Evolutionary conservation across 1,284 basidiomycete species (phyloP), one percentile per base, ranked within the genome.

Genomic region (Cryptococcus sp.): DNA sequence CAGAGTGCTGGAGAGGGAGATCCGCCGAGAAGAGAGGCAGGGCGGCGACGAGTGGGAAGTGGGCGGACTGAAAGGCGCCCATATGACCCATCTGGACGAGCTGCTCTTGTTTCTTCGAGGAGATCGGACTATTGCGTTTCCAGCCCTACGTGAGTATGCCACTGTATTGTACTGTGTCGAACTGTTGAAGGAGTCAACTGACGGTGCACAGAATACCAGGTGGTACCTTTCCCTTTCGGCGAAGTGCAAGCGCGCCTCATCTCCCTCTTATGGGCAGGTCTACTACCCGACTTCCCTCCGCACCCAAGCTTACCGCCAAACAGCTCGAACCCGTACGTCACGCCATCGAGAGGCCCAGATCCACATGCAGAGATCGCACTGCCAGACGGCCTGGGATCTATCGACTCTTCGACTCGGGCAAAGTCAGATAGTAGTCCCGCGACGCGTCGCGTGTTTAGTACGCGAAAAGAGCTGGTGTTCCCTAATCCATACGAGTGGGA

Each of bases 221-320:
- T 79, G 42, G 74, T 80, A 19, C 79, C 79, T 8, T 81, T 81
- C 66, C 79, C 79, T 0, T 68, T 81, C 6, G 75, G 77, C n/a
- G 78, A 81, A 62, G 68, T 74, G 1, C 77, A 80, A 64, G 69
- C 75, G 0, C 76, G 78, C 41, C 70, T 80, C 38, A 71, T 62
- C 13, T 67, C 70, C 25, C 65, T 70, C 25, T 64, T 71, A 53
- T 79, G 72, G 76, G 67, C 72, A 27, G 69, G 60, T 31, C 63
- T 56, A 11, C 61, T 69, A n/a, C 67, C 68, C 20, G 61, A 48
- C 40, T 73, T 70, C 55, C 72, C 73, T 3, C 45, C 40, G 1
- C 47, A 67, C 25, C 67, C 66, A 3, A 23, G 20, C 5, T 56
- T 64, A 5, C 74, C 74, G 0, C 61, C 47, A 5, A 69, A 70